Base-by-base conservation (phyloP, 257 asterid genomes). In the Nicotiana sylvestris region DNA sequence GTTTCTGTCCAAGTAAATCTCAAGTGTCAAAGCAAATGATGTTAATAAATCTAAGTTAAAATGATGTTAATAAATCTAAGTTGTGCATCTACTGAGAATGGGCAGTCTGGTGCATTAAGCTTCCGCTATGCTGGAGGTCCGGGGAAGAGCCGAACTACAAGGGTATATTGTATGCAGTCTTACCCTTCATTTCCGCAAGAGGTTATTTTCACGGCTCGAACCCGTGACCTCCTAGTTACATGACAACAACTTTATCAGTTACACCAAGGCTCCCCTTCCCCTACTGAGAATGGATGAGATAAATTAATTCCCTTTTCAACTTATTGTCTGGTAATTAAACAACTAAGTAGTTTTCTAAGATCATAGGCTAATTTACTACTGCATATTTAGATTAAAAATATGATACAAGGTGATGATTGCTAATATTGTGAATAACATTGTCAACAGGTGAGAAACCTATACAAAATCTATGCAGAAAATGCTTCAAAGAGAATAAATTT, bases 401-500 rank as follows among this genome's bases (percentile, higher is more conserved):
- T 53, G 58, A 53, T 11, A 53, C 16, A 5, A 35, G 7, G 39
- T 5, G 39, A 7, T 35, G 5, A 17, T 35, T 67, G 29, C 53
- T 67, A 67, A 67, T 0, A 17, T 67, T 33, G 29, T 35, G 18
- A 67, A 0, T 35, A 7, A 32, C 53, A 33, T 66, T 51, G 66
- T 16, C 9, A 55, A 58, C 77, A 77, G 79, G 79, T 89, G 61
- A 37, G 66, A 37, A 86, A 83, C 62, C 78, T 91, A 10, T 83
- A 89, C 86, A 57, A 70, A 39, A 49, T 87, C 33, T 91, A 93
- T 70, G 90, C 88, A 51, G 89, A 90, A 79, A 93, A 85, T 81
- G 92, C 89, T 4, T 84, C 90, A 3, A 86, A 89, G 68, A 91
- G 96, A 85, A 88, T 91, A 81, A 83, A 70, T 13, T 80, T 93